Evolutionary conservation across 208 protist species (phyloP).

Genomic region (Trypanosoma grayi): DNA sequence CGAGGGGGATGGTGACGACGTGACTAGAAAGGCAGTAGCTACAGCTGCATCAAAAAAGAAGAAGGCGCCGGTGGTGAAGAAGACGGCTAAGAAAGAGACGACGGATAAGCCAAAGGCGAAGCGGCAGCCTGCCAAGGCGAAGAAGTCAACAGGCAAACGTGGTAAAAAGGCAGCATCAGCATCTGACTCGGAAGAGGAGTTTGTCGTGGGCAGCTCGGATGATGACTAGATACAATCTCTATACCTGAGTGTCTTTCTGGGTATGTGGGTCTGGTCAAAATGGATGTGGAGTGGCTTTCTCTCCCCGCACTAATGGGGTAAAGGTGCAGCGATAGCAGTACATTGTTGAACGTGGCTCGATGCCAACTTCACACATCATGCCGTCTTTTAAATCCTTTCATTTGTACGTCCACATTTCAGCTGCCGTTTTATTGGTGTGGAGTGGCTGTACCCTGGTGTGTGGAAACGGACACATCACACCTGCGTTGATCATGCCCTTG

Average conservation of each 20-base stretch:
- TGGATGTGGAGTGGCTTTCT: too few species aligned
- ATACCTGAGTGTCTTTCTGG: too few species aligned
- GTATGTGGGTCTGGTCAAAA: too few species aligned
- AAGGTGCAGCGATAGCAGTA: too few species aligned
- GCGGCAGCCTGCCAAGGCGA: conserved; percentile 6
- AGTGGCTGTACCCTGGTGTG: background rate
- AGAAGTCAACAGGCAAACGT: conserved; percentile 13
- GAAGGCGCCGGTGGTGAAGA: conserved; percentile 9
- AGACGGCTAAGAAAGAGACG: conserved; percentile 17
- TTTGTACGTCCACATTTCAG: too few species aligned
- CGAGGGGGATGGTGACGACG: conserved; percentile 24
- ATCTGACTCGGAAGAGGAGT: conserved; percentile 29
- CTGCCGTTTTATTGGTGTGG: background rate
- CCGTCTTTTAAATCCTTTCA: too few species aligned
- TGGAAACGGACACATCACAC: too few species aligned
- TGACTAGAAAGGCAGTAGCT: conserved; percentile 28
- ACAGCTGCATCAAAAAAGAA: conserved; percentile 7
- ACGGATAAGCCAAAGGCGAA: conserved; percentile 32
- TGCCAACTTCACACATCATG: too few species aligned
- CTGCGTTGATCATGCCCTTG: background rate
- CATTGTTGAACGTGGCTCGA: too few species aligned
- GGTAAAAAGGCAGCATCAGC: background rate
- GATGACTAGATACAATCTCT: conserved; percentile 9
- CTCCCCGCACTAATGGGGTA: too few species aligned
- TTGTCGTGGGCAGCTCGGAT: conserved; percentile 17